phyloP scores from a whole-genome alignment of 306 rosid genomes.

The Mimosa bimucronata region DNA sequence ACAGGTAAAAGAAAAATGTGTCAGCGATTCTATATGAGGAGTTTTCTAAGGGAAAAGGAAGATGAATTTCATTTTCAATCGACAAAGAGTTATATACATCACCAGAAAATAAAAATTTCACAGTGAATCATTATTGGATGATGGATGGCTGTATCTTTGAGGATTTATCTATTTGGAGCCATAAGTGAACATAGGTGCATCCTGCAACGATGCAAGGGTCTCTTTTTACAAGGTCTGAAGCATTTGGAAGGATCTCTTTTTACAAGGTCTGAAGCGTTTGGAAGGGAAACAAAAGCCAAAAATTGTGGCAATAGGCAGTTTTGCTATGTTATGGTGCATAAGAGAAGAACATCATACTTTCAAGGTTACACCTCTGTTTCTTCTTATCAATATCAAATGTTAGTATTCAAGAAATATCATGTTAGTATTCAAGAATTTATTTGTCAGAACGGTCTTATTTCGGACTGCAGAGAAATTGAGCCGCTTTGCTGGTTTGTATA shows the following conservation, averaged over 20 bases:
- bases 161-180: neutral
- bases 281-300: too few species aligned
- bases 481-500: neutral
- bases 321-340: neutral
- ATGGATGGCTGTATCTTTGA: neutral
- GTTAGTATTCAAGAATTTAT: neutral
- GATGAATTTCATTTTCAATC: constrained; percentile 5
- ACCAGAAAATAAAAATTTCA: neutral
- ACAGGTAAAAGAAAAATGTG: constrained; percentile 21
- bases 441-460: neutral
- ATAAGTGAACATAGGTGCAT: neutral
- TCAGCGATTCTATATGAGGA: neutral
- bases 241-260: too few species aligned
- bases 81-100: neutral
- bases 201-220: neutral
- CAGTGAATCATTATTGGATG: neutral
- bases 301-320: neutral
- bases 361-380: neutral
- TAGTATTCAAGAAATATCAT: neutral
- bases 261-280: too few species aligned
- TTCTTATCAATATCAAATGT: neutral
- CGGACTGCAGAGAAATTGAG: neutral
- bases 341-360: neutral
- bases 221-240: too few species aligned
- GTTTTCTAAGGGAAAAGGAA: constrained; percentile 29